Base-by-base conservation (phyloP, 2,329 filamentous ascomycete species). In the Fusarium devonianum region DNA sequence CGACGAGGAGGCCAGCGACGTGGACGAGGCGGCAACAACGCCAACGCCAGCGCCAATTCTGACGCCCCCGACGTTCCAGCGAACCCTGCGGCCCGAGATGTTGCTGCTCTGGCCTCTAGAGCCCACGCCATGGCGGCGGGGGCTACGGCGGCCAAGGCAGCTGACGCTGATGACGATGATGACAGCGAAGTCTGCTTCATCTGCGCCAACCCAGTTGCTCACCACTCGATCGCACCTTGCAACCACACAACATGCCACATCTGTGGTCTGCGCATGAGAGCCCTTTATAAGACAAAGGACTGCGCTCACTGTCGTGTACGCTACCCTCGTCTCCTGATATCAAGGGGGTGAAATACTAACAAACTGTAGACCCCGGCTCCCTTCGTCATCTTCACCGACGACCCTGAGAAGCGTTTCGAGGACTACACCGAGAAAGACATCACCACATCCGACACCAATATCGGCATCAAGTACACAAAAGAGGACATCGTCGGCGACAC, bases 191-290 rank as follows among this genome's bases (percentile, higher is more conserved):
- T 97, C 53, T 99, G 94, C 82, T 97, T 97, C 74, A 99, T 99
- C 67, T 99, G 94, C 73, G 93, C 94, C 47, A 96, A 92, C 59
- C 84, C 87, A 2, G 87, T 99, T 36, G 85, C 89, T 37, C 92
- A 97, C 75, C 86, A 90, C 64, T 89, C 92, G 8, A 85, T 99
- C 58, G 86, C 92, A 22, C 93, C 94, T 14, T 99, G 94, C 75
- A 97, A 97, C 72, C 94, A 99, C 74, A 84, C 90, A 48, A 97
- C 93, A 37, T 99, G 94, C 70, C 94, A 99, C 74, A 96, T 97
- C 59, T 99, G 94, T 72, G 88, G 92, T 8, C 76, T 99, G 62
- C 84, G 94, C 51, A 84, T 97, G 83, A 84, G 94, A 63, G 94
- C 93, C 1, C 77, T 99, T 33, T 99, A 97, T 75, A 97, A 97